These are phyloP conservation scores for Penicillium soppii DNA, from an alignment of 495 filamentous ascomycete species.

Conservation along the genomic window DNA sequence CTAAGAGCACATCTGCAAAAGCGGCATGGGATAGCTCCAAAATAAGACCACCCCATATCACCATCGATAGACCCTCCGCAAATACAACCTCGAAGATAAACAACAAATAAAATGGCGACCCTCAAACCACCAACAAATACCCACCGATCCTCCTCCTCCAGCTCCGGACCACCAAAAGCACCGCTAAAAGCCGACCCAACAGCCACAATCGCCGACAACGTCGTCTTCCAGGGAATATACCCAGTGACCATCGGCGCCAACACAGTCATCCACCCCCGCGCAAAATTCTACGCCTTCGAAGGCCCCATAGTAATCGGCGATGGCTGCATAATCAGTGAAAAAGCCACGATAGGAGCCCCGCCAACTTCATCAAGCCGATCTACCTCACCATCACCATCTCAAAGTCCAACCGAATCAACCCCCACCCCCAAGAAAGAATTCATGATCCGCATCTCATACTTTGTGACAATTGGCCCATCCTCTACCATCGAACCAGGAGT, in stretches of 20 bases:
- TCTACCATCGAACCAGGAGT: slow-evolving; percentile 35
- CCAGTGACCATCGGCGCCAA: slow-evolving; percentile 68
- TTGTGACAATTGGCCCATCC: slow-evolving; percentile 35
- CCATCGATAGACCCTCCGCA: neutral
- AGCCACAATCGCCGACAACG: slow-evolving; percentile 74
- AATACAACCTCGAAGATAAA: slow-evolving; percentile 1
- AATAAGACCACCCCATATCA: slow-evolving; percentile 1
- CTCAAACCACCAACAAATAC: slow-evolving; percentile 27
- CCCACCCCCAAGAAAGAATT: slow-evolving; percentile 1
- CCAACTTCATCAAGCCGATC: slow-evolving; percentile 25
- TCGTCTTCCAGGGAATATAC: slow-evolving; percentile 67
- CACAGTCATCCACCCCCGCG: slow-evolving; percentile 80
- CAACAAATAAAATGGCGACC: slow-evolving; percentile 23
- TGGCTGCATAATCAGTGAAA: slow-evolving; percentile 75
- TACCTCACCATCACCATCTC: slow-evolving; percentile 10
- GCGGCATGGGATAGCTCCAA: neutral
- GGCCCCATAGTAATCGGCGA: slow-evolving; percentile 73
- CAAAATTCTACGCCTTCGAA: slow-evolving; percentile 62
- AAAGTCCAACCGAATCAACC: neutral
- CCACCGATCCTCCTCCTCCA: slow-evolving; percentile 22
- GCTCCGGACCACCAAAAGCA: slow-evolving; percentile 39
- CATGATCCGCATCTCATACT: slow-evolving; percentile 34
- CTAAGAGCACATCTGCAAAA: neutral
- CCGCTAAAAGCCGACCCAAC: slow-evolving; percentile 68
- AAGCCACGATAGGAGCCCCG: slow-evolving; percentile 56